Evolutionary conservation across 495 filamentous ascomycete species (phyloP), one percentile per base, ranked within the genome.

Genomic region (Penicillium steckii): DNA sequence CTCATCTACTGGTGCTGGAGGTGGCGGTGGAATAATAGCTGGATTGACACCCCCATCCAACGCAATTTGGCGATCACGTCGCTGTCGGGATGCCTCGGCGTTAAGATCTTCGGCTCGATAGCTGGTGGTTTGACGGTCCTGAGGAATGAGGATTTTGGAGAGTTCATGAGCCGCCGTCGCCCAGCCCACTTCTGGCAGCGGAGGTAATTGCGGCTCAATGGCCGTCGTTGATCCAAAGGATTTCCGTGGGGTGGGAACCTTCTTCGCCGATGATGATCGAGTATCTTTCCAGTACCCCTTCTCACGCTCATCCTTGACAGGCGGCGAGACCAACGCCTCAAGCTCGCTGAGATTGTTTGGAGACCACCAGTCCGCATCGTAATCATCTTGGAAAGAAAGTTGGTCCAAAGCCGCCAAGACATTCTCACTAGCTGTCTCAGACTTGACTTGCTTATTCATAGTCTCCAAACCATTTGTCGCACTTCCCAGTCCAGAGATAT

Each of bases 181-280:
- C 94, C 95, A 97, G 33, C 84, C 76, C 0, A 97, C 86, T 22
- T 90, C 85, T 5, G 90, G 88, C 1, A 87, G 78, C 21, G 88
- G 85, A 3, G 85, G 82, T n/a, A 80, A 72, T 56, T 62, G 79
- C 50, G 79, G 52, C 70, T 71, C 57, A 10, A 50, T 25, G 48
- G 59, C 67, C 0, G 45, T 44, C 1, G 64, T 50, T 18, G 67
- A 71, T 17, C 71, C 65, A 5, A 66, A 68, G 10, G 68, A 74
- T 46, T 69, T 66, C 54, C 80, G 85, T 41, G 85, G 71, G 10
- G 79, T 73, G 17, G 32, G 10, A 19, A 89, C 80, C 2, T 85
- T 80, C 60, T 88, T 95, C 13, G 90, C 89, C 2, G 81, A 77
- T 50, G 86, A 94, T 1, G 91, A 88, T 30, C 88, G 83, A 1